Evolutionary conservation across 331 rosid genomes (phyloP).

Genomic region (Quercus phellos): DNA sequence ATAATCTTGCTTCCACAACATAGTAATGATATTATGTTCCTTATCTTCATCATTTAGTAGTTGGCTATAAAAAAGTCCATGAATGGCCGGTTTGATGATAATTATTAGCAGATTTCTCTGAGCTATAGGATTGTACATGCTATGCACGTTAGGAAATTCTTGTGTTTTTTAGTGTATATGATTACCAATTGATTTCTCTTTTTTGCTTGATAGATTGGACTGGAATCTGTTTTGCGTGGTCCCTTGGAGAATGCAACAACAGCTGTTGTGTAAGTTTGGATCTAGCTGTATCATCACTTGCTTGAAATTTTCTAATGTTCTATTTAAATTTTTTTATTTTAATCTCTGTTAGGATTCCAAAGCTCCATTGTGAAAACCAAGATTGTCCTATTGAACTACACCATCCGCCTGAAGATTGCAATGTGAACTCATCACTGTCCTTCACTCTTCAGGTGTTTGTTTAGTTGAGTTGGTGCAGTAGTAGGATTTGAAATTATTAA

Average conservation of each 20-base stretch:
- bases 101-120: not conserved
- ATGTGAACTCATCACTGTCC: conserved; percentile 85
- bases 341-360: conserved; percentile 63
- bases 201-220: conserved; percentile 67
- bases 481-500: conserved; percentile 13
- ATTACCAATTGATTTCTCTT: conserved; percentile 1
- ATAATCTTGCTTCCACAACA: too few relatives aligned
- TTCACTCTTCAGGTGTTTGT: conserved; percentile 88
- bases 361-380: conserved; percentile 64
- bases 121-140: not conserved
- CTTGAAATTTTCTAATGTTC: conserved; percentile 13
- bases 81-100: not conserved
- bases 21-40: not conserved
- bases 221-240: conserved; percentile 90
- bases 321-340: conserved; percentile 8
- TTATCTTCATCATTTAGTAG: not conserved
- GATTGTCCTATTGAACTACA: conserved; percentile 76
- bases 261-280: conserved; percentile 64
- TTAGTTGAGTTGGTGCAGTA: conserved; percentile 12
- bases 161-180: not conserved
- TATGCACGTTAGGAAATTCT: not conserved
- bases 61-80: not conserved
- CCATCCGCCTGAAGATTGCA: conserved; percentile 98
- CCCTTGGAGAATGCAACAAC: conserved; percentile 84
- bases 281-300: conserved; percentile 18